Evolutionary conservation across 176 grass and related monocot species (phyloP).

Genomic region (Carex kokanica): DNA sequence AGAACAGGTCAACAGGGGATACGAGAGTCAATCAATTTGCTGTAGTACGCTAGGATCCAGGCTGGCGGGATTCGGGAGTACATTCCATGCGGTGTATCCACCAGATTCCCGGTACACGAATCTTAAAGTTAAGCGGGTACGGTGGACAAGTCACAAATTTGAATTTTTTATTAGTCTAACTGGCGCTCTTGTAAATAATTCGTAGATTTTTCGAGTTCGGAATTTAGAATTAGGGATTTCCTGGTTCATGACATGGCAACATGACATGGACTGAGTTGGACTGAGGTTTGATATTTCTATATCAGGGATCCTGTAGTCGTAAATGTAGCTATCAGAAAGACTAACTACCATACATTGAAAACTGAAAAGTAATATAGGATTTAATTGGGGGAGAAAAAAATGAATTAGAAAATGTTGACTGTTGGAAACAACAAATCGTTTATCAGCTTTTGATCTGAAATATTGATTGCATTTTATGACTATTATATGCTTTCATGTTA

Average conservation of each 20-base stretch:
- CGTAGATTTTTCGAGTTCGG: not conserved
- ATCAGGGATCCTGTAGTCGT: not conserved
- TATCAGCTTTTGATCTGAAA: too few relatives aligned
- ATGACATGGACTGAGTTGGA: not conserved
- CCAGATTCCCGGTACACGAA: not conserved
- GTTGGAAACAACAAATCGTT: too few relatives aligned
- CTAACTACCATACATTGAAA: not conserved
- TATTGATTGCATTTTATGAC: too few relatives aligned
- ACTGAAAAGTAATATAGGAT: not conserved
- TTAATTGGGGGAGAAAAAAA: too few relatives aligned
- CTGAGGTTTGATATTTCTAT: not conserved
- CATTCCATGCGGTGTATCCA: conserved; percentile 1
- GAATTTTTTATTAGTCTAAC: not conserved
- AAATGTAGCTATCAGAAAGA: not conserved
- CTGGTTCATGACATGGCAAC: not conserved
- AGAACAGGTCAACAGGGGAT: too few relatives aligned
- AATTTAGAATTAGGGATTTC: not conserved
- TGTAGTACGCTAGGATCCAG: conserved; percentile 8
- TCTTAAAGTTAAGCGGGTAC: not conserved
- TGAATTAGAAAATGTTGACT: too few relatives aligned
- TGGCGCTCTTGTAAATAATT: not conserved
- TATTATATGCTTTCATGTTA: too few relatives aligned
- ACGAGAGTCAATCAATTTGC: not conserved
- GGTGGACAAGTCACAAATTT: not conserved
- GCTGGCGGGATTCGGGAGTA: not conserved